Evolutionary conservation across 306 rosid genomes (phyloP).

Genomic region (Medicago arabica): DNA sequence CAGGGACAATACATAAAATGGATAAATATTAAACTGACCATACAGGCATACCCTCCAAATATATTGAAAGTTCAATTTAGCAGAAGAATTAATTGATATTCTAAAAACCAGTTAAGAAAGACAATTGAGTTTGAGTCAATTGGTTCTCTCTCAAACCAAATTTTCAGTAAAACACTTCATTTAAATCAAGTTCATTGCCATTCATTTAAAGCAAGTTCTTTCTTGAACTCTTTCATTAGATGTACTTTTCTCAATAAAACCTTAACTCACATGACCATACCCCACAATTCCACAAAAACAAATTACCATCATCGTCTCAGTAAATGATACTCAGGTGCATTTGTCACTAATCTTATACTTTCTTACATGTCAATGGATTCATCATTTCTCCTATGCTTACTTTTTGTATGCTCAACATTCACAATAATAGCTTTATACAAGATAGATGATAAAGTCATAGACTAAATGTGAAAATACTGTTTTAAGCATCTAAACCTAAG

Average conservation of each 20-base stretch:
- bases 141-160: conserved; percentile 9
- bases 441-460: not conserved
- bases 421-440: not conserved
- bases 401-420: not conserved
- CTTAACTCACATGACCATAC: not conserved
- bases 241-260: not conserved
- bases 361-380: not conserved
- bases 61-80: not conserved
- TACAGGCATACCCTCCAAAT: not conserved
- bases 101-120: not conserved
- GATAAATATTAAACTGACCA: not conserved
- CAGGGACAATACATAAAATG: not conserved
- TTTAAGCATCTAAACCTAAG: not conserved
- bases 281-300: too few relatives aligned
- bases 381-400: not conserved
- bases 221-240: not conserved
- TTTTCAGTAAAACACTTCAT: not conserved
- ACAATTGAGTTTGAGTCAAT: conserved; percentile 6
- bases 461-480: not conserved
- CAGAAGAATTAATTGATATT: not conserved
- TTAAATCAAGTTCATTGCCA: not conserved
- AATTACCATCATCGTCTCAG: not conserved
- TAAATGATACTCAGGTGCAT: not conserved
- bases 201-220: conserved; percentile 13
- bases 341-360: not conserved